Conservation (phyloP, 108 stramenopile genomes). For the Schizochytrium sp. region DNA sequence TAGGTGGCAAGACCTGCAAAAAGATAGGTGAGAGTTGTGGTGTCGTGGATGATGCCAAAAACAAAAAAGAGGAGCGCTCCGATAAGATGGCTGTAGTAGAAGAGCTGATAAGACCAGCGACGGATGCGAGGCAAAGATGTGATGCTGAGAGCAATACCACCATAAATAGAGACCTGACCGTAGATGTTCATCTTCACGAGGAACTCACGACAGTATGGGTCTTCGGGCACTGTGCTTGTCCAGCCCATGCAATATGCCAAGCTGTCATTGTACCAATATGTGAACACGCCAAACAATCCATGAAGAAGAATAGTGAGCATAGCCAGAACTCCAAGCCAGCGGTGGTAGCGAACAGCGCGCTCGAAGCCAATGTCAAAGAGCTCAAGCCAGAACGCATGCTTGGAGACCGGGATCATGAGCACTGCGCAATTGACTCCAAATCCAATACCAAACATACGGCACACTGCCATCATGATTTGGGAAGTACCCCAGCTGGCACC, state of each 20-base stretch:
- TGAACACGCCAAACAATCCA: not conserved
- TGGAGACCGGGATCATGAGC: slow-evolving; percentile 39
- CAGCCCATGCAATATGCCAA: slow-evolving; percentile 57
- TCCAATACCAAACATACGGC: slow-evolving; percentile 46
- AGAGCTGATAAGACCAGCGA: slow-evolving; percentile 4
- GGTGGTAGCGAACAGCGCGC: slow-evolving; percentile 14
- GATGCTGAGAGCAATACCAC: not conserved
- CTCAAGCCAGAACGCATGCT: slow-evolving; percentile 56
- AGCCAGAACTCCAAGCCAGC: slow-evolving; percentile 1
- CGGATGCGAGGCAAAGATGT: not conserved
- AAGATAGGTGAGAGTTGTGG: not conserved
- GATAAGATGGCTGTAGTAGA: slow-evolving; percentile 30
- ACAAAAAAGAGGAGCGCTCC: not conserved
- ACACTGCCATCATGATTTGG: not conserved
- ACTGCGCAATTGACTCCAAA: not conserved
- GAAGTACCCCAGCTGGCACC: not conserved
- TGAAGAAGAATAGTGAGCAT: not conserved
- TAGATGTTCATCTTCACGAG: slow-evolving; percentile 43
- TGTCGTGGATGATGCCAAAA: slow-evolving; percentile 40
- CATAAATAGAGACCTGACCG: not conserved
- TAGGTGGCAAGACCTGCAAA: slow-evolving; percentile 16
- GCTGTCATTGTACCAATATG: not conserved
- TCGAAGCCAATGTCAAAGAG: slow-evolving; percentile 37
- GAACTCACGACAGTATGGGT: not conserved
- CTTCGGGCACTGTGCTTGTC: not conserved